Base-by-base conservation (phyloP, 345 rosid genomes). In the Euphorbia lathyris region DNA sequence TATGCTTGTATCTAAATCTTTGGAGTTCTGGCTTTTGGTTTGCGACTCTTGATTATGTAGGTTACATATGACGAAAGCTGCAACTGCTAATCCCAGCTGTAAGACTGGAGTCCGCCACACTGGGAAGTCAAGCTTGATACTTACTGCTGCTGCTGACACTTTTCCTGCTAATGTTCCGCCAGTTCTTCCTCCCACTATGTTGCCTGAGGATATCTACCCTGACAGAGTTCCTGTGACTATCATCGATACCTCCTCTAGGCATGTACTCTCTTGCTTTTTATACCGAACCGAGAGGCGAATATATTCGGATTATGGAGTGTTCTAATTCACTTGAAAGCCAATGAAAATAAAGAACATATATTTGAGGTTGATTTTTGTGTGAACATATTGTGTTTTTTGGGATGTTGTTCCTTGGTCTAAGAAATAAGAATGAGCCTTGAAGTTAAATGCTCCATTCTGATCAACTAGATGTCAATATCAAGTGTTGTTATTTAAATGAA, bases 71-170 rank as follows among this genome's bases (percentile, higher is more conserved):
- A 85, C 91, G 67, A 86, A 76, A 78, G 75, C 84, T 69, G 72
- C 75, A 29, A 61, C 67, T 12, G 76, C 71, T 45, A 76, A 75
- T 22, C 85, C 90, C 0, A 92, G 85, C 11, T 86, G 87, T 19
- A 86, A 80, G 64, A 79, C 76, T 11, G 83, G 86, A 23, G 95
- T 96, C 66, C 87, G 85, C 27, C 91, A 96, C 40, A 92, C 96
- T 0, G 98, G 99, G 29, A 96, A 96, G 76, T 92, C 99, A 14
- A 96, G 96, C 82, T 83, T 96, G 84, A 92, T 96, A 76, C 84
- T 86, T 2, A 89, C 95, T 32, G 97, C 97, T 11, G 90, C 96
- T 3, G 76, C 91, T 0, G 97, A 92, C 20, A 64, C 74, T 34
- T 90, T 83, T 70, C 93, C 91, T 5, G 58, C 87, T 4, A 92